Evolutionary conservation across 2,329 filamentous ascomycete species (phyloP).

Genomic region (Magnaporthales sp.): DNA sequence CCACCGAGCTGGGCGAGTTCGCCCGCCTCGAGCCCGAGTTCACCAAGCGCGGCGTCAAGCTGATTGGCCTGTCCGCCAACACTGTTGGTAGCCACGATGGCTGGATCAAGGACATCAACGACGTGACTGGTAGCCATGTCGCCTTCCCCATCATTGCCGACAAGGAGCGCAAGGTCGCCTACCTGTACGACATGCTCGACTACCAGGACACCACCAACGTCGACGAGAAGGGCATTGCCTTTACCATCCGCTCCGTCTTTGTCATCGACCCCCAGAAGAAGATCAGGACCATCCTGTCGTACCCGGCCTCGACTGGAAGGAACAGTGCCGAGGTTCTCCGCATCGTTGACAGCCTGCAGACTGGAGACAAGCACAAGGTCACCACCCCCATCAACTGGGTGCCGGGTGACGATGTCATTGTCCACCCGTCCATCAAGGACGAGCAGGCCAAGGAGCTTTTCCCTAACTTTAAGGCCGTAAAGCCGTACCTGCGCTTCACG

Average conservation of each 20-base stretch:
- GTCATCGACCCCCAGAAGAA: slow-evolving; percentile 91
- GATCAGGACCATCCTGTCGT: slow-evolving; percentile 85
- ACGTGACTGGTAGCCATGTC: slow-evolving; percentile 63
- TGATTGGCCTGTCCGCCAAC: slow-evolving; percentile 86
- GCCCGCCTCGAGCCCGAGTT: slow-evolving; percentile 86
- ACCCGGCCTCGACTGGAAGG: slow-evolving; percentile 83
- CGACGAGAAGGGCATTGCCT: slow-evolving; percentile 73
- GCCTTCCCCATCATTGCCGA: slow-evolving; percentile 76
- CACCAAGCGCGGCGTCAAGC: slow-evolving; percentile 76
- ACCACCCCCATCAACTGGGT: slow-evolving; percentile 89
- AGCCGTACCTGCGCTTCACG: slow-evolving; percentile 69
- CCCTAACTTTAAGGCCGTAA: slow-evolving; percentile 62
- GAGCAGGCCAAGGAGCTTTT: slow-evolving; percentile 84
- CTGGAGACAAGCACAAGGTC: slow-evolving; percentile 79
- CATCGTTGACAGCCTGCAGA: slow-evolving; percentile 71
- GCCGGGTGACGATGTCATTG: slow-evolving; percentile 83
- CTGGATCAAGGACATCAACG: slow-evolving; percentile 87
- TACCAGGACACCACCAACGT: slow-evolving; percentile 76
- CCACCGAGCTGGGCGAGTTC: slow-evolving; percentile 85
- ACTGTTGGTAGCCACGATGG: slow-evolving; percentile 72
- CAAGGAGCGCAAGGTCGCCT: slow-evolving; percentile 67
- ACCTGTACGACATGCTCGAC: slow-evolving; percentile 75
- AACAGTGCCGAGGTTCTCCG: slow-evolving; percentile 74
- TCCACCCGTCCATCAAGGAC: slow-evolving; percentile 73
- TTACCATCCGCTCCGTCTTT: slow-evolving; percentile 93